Evolutionary conservation across 75 land plant species (phyloP).

Genomic region (Pinus albicaulis): DNA sequence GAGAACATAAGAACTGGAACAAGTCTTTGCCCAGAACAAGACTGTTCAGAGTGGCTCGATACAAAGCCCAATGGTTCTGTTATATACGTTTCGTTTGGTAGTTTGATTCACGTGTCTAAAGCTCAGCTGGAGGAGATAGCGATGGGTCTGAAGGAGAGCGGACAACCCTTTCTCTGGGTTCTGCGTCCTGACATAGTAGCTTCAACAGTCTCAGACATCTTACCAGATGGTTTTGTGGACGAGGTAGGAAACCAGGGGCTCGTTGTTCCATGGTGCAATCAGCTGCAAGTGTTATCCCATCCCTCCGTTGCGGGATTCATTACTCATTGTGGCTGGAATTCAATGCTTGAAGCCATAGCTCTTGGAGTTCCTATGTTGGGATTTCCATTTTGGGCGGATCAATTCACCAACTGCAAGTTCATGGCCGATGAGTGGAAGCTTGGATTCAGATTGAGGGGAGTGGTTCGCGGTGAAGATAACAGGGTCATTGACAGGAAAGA

Average conservation of each 20-base stretch:
- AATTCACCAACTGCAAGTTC: conserved; percentile 10
- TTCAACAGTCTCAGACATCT: neutral
- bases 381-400: neutral
- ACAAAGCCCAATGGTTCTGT: neutral
- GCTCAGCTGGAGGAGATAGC: conserved; percentile 13
- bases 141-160: neutral
- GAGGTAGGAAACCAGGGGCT: neutral
- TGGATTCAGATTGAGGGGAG: conserved; percentile 5
- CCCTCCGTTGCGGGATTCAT: conserved; percentile 5
- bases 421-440: conserved; percentile 11
- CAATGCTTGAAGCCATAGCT: neutral
- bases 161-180: neutral
- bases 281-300: conserved; percentile 5
- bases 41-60: conserved; percentile 12
- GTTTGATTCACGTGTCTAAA: conserved; percentile 5
- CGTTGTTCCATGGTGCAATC: neutral
- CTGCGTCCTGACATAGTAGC: conserved; percentile 4
- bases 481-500: neutral
- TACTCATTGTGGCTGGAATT: conserved; percentile 17
- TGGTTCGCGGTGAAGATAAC: neutral
- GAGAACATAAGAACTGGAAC: neutral
- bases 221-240: neutral
- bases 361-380: conserved; percentile 6
- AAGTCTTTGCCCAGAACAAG: neutral
- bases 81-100: conserved; percentile 18